phyloP scores from a whole-genome alignment of 768 basidiomycete genomes.

The Coprinellus micaceus region DNA sequence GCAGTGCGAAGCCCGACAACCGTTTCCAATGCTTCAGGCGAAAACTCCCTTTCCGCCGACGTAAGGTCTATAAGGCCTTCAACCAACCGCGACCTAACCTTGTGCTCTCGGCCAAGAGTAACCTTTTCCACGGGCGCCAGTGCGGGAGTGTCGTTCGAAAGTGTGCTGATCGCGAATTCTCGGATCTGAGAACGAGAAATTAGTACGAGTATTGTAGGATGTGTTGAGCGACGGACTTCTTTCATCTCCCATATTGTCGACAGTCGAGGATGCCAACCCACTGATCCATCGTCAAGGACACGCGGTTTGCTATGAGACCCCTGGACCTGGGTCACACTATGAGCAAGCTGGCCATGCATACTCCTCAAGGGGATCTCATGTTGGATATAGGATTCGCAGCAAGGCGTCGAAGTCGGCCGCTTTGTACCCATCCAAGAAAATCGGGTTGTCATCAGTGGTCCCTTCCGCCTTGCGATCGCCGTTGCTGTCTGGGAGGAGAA shows the following conservation, averaged over 20 bases:
- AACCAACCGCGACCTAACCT: not conserved
- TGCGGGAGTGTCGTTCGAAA: not conserved
- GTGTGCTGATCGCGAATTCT: not conserved
- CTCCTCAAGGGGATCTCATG: not conserved
- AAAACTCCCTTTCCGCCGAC: too few relatives aligned
- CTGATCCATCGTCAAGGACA: too few relatives aligned
- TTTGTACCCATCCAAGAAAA: not conserved
- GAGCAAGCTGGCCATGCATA: too few relatives aligned
- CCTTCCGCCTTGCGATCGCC: not conserved
- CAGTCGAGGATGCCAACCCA: too few relatives aligned
- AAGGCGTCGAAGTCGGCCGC: not conserved
- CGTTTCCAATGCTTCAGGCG: too few relatives aligned
- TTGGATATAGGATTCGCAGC: not conserved
- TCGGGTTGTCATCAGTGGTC: not conserved
- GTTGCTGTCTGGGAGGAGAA: too few relatives aligned
- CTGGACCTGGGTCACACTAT: too few relatives aligned
- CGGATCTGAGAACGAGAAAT: not conserved
- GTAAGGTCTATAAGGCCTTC: not conserved
- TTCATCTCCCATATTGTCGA: too few relatives aligned
- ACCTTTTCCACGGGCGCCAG: not conserved
- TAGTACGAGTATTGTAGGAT: too few relatives aligned
- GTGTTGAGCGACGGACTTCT: too few relatives aligned
- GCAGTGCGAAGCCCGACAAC: too few relatives aligned
- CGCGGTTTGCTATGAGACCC: too few relatives aligned
- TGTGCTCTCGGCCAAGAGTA: not conserved